Conservation (phyloP, 139 green algal species). For the Medakamo hakoo region DNA sequence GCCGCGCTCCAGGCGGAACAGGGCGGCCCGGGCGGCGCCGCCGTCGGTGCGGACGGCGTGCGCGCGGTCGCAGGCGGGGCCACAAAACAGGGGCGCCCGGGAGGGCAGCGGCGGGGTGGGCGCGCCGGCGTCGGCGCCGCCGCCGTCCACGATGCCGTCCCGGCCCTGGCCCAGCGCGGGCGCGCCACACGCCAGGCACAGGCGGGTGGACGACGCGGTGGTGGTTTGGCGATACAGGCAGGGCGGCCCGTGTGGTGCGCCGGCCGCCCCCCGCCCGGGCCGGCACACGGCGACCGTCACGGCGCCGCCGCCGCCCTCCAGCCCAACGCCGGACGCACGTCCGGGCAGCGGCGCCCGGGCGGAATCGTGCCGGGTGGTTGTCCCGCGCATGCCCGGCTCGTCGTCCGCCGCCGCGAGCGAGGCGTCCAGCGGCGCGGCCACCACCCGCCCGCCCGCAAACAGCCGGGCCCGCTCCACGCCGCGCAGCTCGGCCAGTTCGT, state of each 20-base stretch:
- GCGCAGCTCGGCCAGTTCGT: conserved; percentile 5
- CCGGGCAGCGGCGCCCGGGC: background rate
- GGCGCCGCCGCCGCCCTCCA: too few species aligned
- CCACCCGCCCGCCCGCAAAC: background rate
- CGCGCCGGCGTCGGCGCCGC: too few species aligned
- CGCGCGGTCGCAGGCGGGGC: conserved; percentile 37
- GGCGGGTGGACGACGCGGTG: background rate
- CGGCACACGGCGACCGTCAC: too few species aligned
- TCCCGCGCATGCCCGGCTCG: too few species aligned
- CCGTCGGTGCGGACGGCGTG: conserved; percentile 33
- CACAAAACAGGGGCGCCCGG: conserved; percentile 16
- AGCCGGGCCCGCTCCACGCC: background rate
- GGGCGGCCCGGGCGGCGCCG: conserved; percentile 34
- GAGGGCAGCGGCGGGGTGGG: too few species aligned
- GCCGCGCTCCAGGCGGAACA: conserved; percentile 53
- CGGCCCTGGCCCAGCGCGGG: too few species aligned
- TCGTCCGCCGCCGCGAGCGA: background rate
- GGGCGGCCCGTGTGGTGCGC: too few species aligned
- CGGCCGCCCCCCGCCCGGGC: too few species aligned
- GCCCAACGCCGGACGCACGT: too few species aligned
- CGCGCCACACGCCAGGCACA: background rate
- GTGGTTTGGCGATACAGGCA: background rate
- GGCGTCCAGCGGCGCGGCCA: background rate
- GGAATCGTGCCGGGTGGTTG: background rate
- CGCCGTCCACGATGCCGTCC: too few species aligned